Conservation (phyloP, 306 rosid genomes). For the Calophaca sinica region DNA sequence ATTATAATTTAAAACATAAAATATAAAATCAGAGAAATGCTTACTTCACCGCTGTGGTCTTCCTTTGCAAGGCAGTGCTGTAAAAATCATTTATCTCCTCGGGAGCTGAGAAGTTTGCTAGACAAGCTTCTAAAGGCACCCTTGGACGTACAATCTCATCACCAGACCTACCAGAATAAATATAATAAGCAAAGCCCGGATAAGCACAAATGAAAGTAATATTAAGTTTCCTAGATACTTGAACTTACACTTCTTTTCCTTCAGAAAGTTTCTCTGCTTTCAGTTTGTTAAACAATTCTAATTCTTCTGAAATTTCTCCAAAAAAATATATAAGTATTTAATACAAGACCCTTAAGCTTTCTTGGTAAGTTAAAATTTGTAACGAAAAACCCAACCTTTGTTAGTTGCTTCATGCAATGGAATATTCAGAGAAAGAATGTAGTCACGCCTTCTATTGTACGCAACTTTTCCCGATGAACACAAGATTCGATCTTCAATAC, state of each 20-base stretch:
- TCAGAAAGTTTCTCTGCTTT: constrained; percentile 79
- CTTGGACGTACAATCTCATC: constrained; percentile 95
- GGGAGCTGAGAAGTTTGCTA: constrained; percentile 80
- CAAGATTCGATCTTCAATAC: constrained; percentile 88
- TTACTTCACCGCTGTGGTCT: constrained; percentile 93
- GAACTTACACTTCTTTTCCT: constrained; percentile 93
- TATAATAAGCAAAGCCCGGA: constrained; percentile 48
- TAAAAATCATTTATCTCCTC: constrained; percentile 97
- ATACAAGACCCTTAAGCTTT: constrained; percentile 24
- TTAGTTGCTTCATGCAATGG: constrained; percentile 88
- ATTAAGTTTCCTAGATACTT: constrained; percentile 25
- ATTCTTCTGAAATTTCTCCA: constrained; percentile 69
- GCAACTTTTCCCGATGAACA: constrained; percentile 98
- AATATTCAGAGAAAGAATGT: constrained; percentile 89
- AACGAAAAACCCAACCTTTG: constrained; percentile 61
- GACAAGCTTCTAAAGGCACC: constrained; percentile 95
- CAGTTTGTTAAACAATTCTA: constrained; percentile 73
- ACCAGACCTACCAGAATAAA: constrained; percentile 57
- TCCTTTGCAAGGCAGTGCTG: constrained; percentile 83
- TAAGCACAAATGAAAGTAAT: constrained; percentile 26
- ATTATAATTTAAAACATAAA: not conserved
- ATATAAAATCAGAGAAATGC: constrained; percentile 42
- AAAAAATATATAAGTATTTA: constrained; percentile 43
- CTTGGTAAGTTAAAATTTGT: constrained; percentile 29
- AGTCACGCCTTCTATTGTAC: constrained; percentile 85